Evolutionary conservation across 306 rosid species (phyloP), one percentile per base, ranked within the genome.

Genomic region (Quercus variabilis): DNA sequence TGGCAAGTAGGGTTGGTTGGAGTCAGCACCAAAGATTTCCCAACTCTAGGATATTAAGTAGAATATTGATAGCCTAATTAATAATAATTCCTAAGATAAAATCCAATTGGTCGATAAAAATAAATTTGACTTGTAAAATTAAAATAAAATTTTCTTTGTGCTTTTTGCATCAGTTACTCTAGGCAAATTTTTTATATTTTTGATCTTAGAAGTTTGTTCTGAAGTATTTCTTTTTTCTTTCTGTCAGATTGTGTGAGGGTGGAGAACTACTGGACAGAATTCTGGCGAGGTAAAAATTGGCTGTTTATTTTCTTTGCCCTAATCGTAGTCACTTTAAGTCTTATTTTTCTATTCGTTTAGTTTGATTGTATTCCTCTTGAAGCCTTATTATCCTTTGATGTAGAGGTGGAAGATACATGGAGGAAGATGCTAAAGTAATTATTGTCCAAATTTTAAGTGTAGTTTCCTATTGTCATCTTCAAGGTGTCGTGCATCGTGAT

Each of bases 221-320:
- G 49, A 83, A 52, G 3, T 73, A 28, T 75, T 75, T 43, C 71
- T 68, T 69, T 76, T 18, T 81, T 81, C 74, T 77, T 63, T 56
- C 62, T 78, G 49, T 79, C 87, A 95, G 99, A 88, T 85, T 95
- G 87, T 95, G 99, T 75, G 96, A 95, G 86, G 98, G 98, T 62
- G 99, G 99, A 85, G 99, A 95, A 85, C 88, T 95, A 57, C 85
- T 95, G 70, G 99, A 95, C 85, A 92, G 94, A 87, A 95, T 95
- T 78, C 86, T 92, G 81, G 88, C 95, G 15, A 95, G 99, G 99
- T 95, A 87, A 60, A 84, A 73, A 35, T 76, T 59, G 82, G 83
- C 74, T 21, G 69, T 73, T 87, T 64, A 71, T 23, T 79, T 75
- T 78, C 75, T 35, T 76, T 83, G 60, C 73, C 71, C 62, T 26